Evolutionary conservation across 441 rosid species (phyloP).

Genomic region (Monsonia emarginata): DNA sequence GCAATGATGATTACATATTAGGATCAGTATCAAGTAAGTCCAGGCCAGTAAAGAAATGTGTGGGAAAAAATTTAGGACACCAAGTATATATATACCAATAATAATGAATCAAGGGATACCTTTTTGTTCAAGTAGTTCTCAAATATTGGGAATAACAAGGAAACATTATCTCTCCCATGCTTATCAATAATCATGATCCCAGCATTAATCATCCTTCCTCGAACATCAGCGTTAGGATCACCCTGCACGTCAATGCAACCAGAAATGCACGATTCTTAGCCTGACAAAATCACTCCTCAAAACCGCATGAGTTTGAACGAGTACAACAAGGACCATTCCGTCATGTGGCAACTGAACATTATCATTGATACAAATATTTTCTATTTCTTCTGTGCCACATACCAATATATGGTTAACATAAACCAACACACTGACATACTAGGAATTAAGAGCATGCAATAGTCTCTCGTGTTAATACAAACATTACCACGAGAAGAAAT

Average conservation of each 20-base stretch:
- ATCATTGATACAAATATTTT: not conserved
- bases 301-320: not conserved
- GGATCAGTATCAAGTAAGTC: conserved; percentile 1
- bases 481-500: no score
- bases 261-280: not conserved
- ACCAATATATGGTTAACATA: not conserved
- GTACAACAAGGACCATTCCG: not conserved
- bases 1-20: not conserved
- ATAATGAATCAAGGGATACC: conserved; percentile 29
- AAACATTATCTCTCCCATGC: conserved; percentile 87
- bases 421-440: not conserved
- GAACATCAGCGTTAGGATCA: conserved; percentile 93
- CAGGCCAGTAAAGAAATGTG: not conserved
- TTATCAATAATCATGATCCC: conserved; percentile 88
- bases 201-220: conserved; percentile 97
- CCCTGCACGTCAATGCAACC: conserved; percentile 45
- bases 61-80: not conserved
- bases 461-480: no score
- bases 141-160: conserved; percentile 87
- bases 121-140: conserved; percentile 92
- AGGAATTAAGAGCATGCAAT: not conserved
- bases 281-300: not conserved
- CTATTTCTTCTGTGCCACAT: not conserved
- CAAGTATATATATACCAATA: not conserved
- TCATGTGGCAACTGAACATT: no score